Evolutionary conservation across 805 yeast species (phyloP), one percentile per base, ranked within the genome.

Genomic region (Candida odintsovae): DNA sequence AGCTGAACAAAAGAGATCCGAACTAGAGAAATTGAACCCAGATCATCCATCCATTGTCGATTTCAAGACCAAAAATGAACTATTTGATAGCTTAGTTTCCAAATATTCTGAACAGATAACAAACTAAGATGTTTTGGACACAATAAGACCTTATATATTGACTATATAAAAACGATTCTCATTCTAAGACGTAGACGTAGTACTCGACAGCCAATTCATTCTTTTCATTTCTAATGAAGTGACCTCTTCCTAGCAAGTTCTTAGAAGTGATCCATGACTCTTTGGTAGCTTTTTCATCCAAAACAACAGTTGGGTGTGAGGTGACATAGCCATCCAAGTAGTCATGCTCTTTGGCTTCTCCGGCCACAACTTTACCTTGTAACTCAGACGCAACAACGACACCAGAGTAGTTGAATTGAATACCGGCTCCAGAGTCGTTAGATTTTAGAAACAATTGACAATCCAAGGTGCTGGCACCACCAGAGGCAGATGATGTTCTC

Each of bases 41-140:
- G 68, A 74, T 18, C 87, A 85, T 60, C 77, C 78, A 31, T 73
- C 76, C 42, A 65, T 83, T 51, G 60, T 63, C 26, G 92, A 86
- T 55, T 69, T 77, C 50, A 66, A 74, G 39, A 86, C 78, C 46
- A 85, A 88, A 65, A 72, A 74, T 51, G 71, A 67, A 26, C 67
- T 78, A 52, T 90, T 90, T 58, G 89, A 85, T 64, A 76, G 76
- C 28, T 73, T 90, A 39, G 87, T 84, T 38, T 71, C 70, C 23
- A 84, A 82, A 62, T 84, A 82, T 59, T 57, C 60, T 43, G 58
- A 51, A 22, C 60, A 57, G 46, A 49, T 52, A 33, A 37, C 31
- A n/a, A 33, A 33, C 36, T 33, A 18, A 16, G 15, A 18, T 2
- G 15, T 33, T 38, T 12, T 26, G 11, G 21, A 23, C 6, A 26